Base-by-base conservation (phyloP, 768 basidiomycete genomes). In the Hygrocybe punicea region DNA sequence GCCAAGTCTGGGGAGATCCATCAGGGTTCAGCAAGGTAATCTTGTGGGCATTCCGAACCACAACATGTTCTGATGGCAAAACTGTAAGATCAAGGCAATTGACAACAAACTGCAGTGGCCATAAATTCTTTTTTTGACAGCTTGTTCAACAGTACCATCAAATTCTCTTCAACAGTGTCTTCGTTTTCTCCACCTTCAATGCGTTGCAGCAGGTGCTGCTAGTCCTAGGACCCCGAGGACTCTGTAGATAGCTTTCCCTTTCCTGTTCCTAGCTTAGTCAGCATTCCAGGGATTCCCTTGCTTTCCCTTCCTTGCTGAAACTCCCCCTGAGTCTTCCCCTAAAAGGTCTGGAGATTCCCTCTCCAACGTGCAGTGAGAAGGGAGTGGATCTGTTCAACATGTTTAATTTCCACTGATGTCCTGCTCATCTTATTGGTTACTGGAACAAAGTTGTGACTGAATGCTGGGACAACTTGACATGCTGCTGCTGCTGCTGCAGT, bases 401-500 rank as follows among this genome's bases (percentile, higher is more conserved):
- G 10, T 45, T 45, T 17, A 7, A 10, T 7, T 45, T 45, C 10
- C 14, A 7, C 7, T 16, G 44, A 19, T 9, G 8, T 45, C 36
- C 36, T 37, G 9, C n/a, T 9, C 44, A 45, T 45, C 17, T 9
- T 35, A 19, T 39, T 19, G 13, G 51, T 17, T 35, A 17, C 10
- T 45, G 44, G 7, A 9, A 7, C 7, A 17, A 45, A 45, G 21
- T 45, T 19, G 50, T 58, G 51, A 11, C 56, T 36, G 24, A 61
- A 63, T 19, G 58, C 48, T n/a, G 52, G 52, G 7, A 10, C 9
- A 25, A 33, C 9, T 7, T 23, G 11, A 17, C 40, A 29, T 17
- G 47, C 40, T 36, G 35, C 19, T 13, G 53, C 56, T 13, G 52
- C 33, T 11, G 55, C 54, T 44, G 49, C 48, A 11, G 59, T 56